Evolutionary conservation across 768 basidiomycete species (phyloP), one percentile per base, ranked within the genome.

Genomic region (Russula earlei): DNA sequence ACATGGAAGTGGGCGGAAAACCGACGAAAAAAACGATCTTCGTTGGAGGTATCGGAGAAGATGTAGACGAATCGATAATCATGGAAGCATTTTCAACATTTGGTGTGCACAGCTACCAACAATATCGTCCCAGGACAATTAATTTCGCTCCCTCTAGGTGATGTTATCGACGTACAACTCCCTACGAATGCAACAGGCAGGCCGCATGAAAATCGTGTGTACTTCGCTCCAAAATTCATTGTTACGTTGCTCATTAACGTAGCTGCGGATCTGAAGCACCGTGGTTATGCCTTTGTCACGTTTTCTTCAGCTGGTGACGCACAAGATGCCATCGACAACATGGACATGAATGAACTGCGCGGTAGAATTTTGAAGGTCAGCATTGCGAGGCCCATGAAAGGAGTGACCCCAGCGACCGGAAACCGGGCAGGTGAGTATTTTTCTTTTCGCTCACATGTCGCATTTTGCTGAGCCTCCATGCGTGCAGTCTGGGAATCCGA

Each of bases 271-370:
- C 22, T 71, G n/a, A 91, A 87, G 72, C 90, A 91, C 68, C 83
- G 92, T 43, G 95, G 94, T 10, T 97, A 93, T 72, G 95, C 85
- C 9, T 97, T 97, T 67, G 81, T 97, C 46, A 93, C 92, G 1
- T 98, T 81, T 67, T 72, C 82, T 11, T 85, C 84, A 7, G 67
- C 87, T 9, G 78, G 79, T 22, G 91, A 95, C 69, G 93, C 95
- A 5, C 87, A 90, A 66, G 94, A 97, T 68, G 95, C 95, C 27
- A 95, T 97, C 58, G 95, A 98, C 75, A 98, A 98, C 72, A 97
- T 93, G 90, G 93, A 98, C 70, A 74, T 94, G 70, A 96, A 95
- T 66, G 93, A 94, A 67, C 75, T 89, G 56, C 77, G 74, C 48
- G 91, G 84, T 48, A 80, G 79, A 56, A 84, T 87, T 49, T 71